phyloP scores from a whole-genome alignment of 176 grass and related monocot species.

The Dactylis glomerata region DNA sequence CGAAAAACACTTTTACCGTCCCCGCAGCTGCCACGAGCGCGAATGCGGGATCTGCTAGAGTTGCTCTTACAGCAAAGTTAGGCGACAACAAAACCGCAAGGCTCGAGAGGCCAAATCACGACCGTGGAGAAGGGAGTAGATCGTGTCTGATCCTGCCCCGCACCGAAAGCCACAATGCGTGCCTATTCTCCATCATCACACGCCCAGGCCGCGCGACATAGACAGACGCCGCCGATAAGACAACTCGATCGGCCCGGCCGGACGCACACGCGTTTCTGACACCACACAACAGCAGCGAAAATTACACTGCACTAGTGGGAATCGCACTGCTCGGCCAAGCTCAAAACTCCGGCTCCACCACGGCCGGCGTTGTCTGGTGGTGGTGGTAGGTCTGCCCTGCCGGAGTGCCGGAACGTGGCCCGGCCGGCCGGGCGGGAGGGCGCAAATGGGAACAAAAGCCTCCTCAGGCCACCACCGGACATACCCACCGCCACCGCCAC shows the following conservation, averaged over 20 bases:
- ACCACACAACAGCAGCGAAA: not conserved
- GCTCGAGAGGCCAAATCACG: not conserved
- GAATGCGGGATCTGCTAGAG: too few species aligned
- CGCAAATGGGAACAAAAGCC: conserved; percentile 20
- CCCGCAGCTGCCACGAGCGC: too few species aligned
- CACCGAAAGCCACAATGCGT: conserved; percentile 32
- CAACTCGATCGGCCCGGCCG: not conserved
- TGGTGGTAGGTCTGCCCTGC: not conserved
- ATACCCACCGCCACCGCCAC: not conserved
- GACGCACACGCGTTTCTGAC: not conserved
- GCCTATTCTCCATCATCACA: conserved; percentile 18
- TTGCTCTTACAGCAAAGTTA: not conserved
- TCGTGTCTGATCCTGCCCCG: conserved; percentile 38
- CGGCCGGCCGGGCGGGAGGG: conserved; percentile 11
- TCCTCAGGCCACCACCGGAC: not conserved
- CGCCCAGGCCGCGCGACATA: not conserved
- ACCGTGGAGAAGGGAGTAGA: not conserved
- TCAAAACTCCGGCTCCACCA: conserved; percentile 37
- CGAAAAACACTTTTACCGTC: too few species aligned
- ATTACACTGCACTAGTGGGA: not conserved
- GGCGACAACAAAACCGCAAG: not conserved
- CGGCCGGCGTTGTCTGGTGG: not conserved
- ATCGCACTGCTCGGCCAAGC: not conserved
- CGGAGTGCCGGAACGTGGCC: not conserved
- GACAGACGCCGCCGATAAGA: conserved; percentile 16